Percentiles rank a stretch among this genome's conserved stretches.
Evolutionary conservation across 208 protist species (phyloP).

Genomic region (Hexamita inflata): DNA sequence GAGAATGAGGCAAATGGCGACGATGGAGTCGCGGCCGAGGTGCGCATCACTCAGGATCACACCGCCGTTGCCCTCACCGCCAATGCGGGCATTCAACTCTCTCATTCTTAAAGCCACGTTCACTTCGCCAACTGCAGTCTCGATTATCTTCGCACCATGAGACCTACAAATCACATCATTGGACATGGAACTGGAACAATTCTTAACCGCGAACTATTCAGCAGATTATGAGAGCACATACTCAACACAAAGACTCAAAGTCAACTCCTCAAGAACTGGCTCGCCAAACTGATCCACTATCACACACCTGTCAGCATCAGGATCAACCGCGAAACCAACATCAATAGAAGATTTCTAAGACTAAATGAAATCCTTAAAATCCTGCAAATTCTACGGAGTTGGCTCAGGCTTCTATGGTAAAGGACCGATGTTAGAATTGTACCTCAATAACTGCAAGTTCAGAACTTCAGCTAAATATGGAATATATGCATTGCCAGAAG

Average conservation of each 20-base stretch:
- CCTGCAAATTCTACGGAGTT: constrained; percentile 47
- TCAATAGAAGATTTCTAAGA: constrained; percentile 36
- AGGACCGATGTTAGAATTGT: constrained; percentile 48
- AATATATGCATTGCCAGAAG: constrained; percentile 52
- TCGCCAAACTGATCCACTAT: constrained; percentile 50
- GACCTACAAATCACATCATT: constrained; percentile 45
- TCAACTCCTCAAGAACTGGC: constrained; percentile 52
- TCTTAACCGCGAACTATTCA: constrained; percentile 48
- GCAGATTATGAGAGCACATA: constrained; percentile 42
- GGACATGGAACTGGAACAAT: constrained; percentile 49
- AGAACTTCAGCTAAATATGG: constrained; percentile 37
- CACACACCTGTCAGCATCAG: constrained; percentile 57
- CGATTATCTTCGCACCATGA: constrained; percentile 35
- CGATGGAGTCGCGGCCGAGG: constrained; percentile 54
- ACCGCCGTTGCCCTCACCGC: constrained; percentile 60
- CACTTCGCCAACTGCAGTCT: constrained; percentile 54
- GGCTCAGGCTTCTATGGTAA: constrained; percentile 56
- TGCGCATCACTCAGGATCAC: constrained; percentile 58
- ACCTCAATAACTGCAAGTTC: constrained; percentile 45
- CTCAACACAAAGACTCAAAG: constrained; percentile 51
- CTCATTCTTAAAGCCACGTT: constrained; percentile 54
- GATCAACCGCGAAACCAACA: constrained; percentile 56
- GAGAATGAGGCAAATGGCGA: constrained; percentile 48
- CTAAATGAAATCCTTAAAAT: constrained; percentile 47
- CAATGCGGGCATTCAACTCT: constrained; percentile 41